Evolutionary conservation across 768 basidiomycete genomes (phyloP), one percentile per base, ranked within the genome.

Genomic region (Naganishia kalamii): DNA sequence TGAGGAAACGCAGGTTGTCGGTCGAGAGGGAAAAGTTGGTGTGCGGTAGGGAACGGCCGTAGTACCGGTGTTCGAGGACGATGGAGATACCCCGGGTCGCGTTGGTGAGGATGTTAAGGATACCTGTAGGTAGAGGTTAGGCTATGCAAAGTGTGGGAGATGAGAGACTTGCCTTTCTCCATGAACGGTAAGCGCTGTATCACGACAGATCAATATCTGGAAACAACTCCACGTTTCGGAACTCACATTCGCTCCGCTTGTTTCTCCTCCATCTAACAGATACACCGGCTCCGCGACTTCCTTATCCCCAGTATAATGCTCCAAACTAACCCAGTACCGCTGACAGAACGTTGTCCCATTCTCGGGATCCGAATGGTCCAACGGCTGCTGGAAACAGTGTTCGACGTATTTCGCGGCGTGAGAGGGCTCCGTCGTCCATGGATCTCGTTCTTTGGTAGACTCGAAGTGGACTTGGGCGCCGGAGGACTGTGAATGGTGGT

Each of bases 241-340:
- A 40, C 54, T 13, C 32, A 57, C 54, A 57, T 72, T 73, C 32
- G 48, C 85, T 21, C 91, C 94, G 67, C 84, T 87, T 3, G 91
- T 94, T 79, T 97, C 94, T 17, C 94, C 94, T 0, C 90, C 91
- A 76, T 97, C 94, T 23, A 97, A 79, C 1, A 97, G 85, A 70
- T 91, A 87, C 23, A 97, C 90, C 0, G 93, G 94, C 1, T 86
- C 88, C 47, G 86, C 85, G 1, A 82, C 68, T 62, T 84, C 81
- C 50, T 37, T 29, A 11, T 60, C 57, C 17, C 54, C 54, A 1
- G 30, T 17, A 77, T 93, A 97, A 76, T 90, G 86, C 35, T 88
- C 83, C 21, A 85, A 84, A 73, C 87, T 92, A 40, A 93, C 82
- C 94, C 94, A 99, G 78, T 91, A 99, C 21, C 94, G 84, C 74